Percentiles rank a stretch among this genome's conserved stretches.
Conservation (phyloP, 495 filamentous ascomycete genomes). For the Penicillium cosmopolitanum region DNA sequence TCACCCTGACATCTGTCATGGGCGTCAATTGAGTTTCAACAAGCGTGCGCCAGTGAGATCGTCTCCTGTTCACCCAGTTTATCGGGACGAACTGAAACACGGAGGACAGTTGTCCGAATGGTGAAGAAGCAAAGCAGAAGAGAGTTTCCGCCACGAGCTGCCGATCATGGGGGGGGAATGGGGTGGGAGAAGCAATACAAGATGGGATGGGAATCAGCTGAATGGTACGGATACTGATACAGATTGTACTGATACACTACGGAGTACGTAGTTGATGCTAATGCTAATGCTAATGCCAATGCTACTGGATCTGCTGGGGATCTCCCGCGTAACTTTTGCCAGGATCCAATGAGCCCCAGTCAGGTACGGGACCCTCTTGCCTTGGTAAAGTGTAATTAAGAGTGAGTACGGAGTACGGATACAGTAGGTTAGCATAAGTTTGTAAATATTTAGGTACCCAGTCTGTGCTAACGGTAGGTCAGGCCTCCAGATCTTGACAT, state of each 20-base stretch:
- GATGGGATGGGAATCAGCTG: too few relatives aligned
- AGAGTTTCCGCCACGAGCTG: conserved; percentile 2
- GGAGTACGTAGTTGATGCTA: too few relatives aligned
- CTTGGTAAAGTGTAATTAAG: not conserved
- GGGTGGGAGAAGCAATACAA: too few relatives aligned
- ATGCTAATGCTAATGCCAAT: too few relatives aligned
- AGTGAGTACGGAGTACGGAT: too few relatives aligned
- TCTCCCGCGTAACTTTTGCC: conserved; percentile 48
- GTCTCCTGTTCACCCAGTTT: conserved; percentile 38
- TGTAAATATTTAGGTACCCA: too few relatives aligned
- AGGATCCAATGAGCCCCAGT: conserved; percentile 33
- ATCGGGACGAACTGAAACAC: conserved; percentile 32
- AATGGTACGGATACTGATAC: too few relatives aligned
- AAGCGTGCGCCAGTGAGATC: conserved; percentile 45
- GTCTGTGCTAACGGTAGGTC: too few relatives aligned
- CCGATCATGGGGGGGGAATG: not conserved
- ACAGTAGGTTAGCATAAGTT: too few relatives aligned
- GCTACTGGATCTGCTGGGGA: conserved; percentile 45
- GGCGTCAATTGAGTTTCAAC: conserved; percentile 46
- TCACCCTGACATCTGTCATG: conserved; percentile 28
- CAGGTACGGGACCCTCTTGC: conserved; percentile 32
- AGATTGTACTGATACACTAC: too few relatives aligned
- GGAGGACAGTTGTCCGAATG: conserved; percentile 24
- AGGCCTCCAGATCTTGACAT: too few relatives aligned
- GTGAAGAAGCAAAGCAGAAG: conserved; percentile 4